Percentiles rank a stretch among this genome's conserved stretches.
Conservation (phyloP, 495 filamentous ascomycete genomes). For the Penicillium paradoxum region DNA sequence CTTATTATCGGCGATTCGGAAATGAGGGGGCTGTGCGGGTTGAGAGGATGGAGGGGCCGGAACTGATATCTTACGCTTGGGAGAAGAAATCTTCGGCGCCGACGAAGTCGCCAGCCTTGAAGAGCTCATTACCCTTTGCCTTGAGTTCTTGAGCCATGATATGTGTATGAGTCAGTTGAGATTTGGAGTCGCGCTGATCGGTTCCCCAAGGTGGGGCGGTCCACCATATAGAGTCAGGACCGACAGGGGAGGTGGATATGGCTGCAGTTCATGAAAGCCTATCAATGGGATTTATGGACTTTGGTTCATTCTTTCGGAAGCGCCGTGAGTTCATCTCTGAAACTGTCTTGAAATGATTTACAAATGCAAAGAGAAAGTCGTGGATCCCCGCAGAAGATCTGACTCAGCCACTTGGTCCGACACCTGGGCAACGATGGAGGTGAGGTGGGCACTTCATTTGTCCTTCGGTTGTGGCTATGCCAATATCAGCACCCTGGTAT, state of each 20-base stretch:
- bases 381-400: slow-evolving; percentile 35
- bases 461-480: background rate
- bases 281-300: background rate
- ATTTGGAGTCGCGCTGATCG: slow-evolving; percentile 13
- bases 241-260: background rate
- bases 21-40: background rate
- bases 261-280: background rate
- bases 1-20: too few relatives aligned
- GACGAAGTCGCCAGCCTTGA: slow-evolving; percentile 62
- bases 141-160: slow-evolving; percentile 42
- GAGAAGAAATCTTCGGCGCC: slow-evolving; percentile 77
- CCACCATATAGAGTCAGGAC: slow-evolving; percentile 8
- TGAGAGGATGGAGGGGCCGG: background rate
- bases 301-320: background rate
- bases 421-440: too few relatives aligned
- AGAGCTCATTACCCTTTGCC: slow-evolving; percentile 48
- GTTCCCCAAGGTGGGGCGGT: slow-evolving; percentile 19
- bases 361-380: slow-evolving; percentile 18
- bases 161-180: background rate
- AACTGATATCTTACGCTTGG: slow-evolving; percentile 62
- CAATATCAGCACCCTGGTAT: background rate
- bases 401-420: background rate
- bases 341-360: background rate
- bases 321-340: background rate
- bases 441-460: too few relatives aligned